Base-by-base conservation (phyloP, 2,329 filamentous ascomycete genomes). In the Dactylellina cionopaga region DNA sequence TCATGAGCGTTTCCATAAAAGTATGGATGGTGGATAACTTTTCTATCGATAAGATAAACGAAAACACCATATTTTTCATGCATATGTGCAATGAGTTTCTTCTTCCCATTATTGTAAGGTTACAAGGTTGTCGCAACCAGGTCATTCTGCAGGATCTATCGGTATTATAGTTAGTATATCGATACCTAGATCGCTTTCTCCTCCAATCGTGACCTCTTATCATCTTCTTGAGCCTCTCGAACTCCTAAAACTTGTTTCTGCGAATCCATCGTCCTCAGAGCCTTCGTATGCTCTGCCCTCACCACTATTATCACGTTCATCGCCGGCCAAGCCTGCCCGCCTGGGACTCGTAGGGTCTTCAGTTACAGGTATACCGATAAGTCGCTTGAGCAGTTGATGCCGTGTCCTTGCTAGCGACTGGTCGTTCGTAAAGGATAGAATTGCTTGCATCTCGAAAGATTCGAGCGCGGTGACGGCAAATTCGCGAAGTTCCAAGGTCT, bases 1-100 rank as follows among this genome's bases (percentile, higher is more conserved):
- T 13, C 84, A 86, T 77, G 78, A 80, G 56, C 77, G 81, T 35
- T 85, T 82, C 74, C 84, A 86, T 78, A 76, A 71, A 25, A 68
- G 66, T 41, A 65, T 63, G 56, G 46, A 56, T 19, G 54, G 41
- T 46, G 55, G 43, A 46, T 62, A 47, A 46, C 2, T 31, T 11
- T 19, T 13, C 19, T 17, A 22, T 31, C 13, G n/a, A 52, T 17
- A 27, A 24, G 25, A 37, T 25, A 27, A 47, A 56, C 46, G 17
- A 49, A 49, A 24, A 2, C 17, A 24, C 44, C 13, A n/a, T 17
- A 52, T 35, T 17, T 6, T 5, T 4, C 13, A 19, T 35, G n/a
- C n/a, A n/a, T n/a, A n/a, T n/a, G n/a, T n/a, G n/a, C n/a, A n/a
- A n/a, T n/a, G n/a, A n/a, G n/a, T n/a, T n/a, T n/a, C n/a, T n/a